phyloP scores from a whole-genome alignment of 345 rosid genomes.

The Litchi chinensis region DNA sequence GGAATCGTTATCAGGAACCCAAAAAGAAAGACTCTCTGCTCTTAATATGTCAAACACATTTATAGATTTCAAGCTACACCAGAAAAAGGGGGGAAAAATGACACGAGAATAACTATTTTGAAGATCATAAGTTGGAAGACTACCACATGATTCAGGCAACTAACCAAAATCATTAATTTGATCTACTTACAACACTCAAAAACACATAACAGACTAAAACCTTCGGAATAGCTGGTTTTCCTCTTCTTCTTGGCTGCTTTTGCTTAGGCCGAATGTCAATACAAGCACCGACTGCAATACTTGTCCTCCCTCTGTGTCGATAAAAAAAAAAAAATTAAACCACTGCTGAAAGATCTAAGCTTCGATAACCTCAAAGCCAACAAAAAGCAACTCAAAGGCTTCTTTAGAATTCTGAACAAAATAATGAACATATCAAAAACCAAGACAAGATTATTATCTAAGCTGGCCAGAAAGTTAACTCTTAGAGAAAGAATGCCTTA shows the following conservation, averaged over 20 bases:
- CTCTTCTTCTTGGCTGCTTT: conserved; percentile 59
- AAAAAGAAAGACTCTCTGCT: not conserved
- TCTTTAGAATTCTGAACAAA: not conserved
- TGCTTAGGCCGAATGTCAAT: conserved; percentile 46
- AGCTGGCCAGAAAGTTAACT: too few species aligned
- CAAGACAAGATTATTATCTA: too few species aligned
- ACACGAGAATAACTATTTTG: not conserved
- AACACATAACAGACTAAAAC: conserved; percentile 29
- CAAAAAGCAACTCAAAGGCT: not conserved
- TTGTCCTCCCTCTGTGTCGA: conserved; percentile 74
- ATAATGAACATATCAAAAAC: not conserved
- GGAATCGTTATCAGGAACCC: not conserved
- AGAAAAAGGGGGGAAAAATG: not conserved
- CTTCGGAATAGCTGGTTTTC: conserved; percentile 71
- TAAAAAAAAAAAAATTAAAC: conserved; percentile 31
- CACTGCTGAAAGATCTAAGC: not conserved
- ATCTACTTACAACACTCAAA: not conserved
- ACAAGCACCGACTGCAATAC: conserved; percentile 72
- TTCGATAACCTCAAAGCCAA: not conserved
- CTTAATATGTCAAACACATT: not conserved
- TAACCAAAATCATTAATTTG: not conserved
- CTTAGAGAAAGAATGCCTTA: too few species aligned
- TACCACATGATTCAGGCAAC: not conserved
- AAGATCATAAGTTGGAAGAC: not conserved
- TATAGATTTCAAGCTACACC: not conserved